A percentile compares a stretch with the other conserved stretches of the same genome.
Evolutionary conservation across 352 stramenopile species (phyloP).

Genomic region (Aphanomyces astaci): DNA sequence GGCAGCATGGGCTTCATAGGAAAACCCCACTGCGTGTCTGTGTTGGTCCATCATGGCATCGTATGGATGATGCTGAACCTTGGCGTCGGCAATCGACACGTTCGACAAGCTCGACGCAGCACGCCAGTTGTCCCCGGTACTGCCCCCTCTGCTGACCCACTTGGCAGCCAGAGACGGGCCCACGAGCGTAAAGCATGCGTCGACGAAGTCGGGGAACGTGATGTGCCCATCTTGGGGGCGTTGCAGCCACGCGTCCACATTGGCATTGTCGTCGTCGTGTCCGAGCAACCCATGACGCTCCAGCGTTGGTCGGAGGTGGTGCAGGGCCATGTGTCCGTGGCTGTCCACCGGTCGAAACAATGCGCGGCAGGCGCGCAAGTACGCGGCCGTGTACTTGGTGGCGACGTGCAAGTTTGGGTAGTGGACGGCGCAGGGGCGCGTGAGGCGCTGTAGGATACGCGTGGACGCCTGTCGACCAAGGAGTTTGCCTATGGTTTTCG

Average conservation of each 20-base stretch:
- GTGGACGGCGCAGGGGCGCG: background rate
- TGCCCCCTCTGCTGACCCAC: background rate
- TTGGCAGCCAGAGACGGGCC: background rate
- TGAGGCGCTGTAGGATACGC: background rate
- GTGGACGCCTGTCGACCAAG: background rate
- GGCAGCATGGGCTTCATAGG: background rate
- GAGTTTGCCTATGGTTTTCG: conserved; percentile 10
- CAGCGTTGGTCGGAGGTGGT: background rate
- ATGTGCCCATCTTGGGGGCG: background rate
- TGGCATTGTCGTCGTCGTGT: background rate
- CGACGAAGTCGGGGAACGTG: conserved; percentile 12
- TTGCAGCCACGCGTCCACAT: conserved; percentile 6
- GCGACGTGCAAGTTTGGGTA: background rate
- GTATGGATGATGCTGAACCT: background rate
- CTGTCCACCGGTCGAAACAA: background rate
- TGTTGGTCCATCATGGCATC: background rate
- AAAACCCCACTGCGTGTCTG: background rate
- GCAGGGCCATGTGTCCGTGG: background rate
- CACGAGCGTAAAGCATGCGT: conserved; percentile 7
- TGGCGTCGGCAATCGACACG: background rate
- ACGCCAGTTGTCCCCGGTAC: background rate
- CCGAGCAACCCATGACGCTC: background rate
- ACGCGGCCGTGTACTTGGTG: background rate
- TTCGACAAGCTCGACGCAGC: background rate
- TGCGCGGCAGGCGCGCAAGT: background rate